phyloP scores from a whole-genome alignment of 73 alveolate species.

The Paramecium primaurelia region DNA sequence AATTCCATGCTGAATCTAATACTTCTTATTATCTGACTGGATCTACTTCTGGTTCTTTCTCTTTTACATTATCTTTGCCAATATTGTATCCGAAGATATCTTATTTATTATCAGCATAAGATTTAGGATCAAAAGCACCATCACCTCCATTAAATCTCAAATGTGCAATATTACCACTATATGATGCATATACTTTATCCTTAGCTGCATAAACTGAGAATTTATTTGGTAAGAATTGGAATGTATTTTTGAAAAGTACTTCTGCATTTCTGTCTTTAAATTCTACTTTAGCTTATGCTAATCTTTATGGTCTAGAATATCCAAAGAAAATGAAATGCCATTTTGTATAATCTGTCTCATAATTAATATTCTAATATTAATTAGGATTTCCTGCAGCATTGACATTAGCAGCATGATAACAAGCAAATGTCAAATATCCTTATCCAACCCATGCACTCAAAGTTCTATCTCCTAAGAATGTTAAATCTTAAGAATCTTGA shows the following conservation, averaged over 20 bases:
- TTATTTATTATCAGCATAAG: not conserved
- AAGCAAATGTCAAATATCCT: not conserved
- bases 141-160: constrained; percentile 45
- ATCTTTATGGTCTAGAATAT: constrained; percentile 11
- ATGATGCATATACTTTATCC: not conserved
- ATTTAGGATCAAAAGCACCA: constrained; percentile 28
- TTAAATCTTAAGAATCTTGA: not conserved
- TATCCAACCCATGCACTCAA: constrained; percentile 41
- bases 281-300: not conserved
- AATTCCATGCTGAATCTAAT: constrained; percentile 10
- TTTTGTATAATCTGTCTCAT: not conserved
- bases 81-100: constrained; percentile 18
- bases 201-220: not conserved
- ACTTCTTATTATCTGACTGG: constrained; percentile 16
- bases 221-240: not conserved
- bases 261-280: not conserved
- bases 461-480: constrained; percentile 42
- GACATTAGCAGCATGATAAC: not conserved
- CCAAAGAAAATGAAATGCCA: constrained; percentile 43
- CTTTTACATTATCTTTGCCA: not conserved
- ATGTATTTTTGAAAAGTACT: not conserved
- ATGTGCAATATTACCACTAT: constrained; percentile 45
- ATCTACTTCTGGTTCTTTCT: constrained; percentile 15
- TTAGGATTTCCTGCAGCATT: not conserved
- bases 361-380: not conserved